Evolutionary conservation across 371 early-diverging fungal species (phyloP).

Genomic region (Actinomucor elegans): DNA sequence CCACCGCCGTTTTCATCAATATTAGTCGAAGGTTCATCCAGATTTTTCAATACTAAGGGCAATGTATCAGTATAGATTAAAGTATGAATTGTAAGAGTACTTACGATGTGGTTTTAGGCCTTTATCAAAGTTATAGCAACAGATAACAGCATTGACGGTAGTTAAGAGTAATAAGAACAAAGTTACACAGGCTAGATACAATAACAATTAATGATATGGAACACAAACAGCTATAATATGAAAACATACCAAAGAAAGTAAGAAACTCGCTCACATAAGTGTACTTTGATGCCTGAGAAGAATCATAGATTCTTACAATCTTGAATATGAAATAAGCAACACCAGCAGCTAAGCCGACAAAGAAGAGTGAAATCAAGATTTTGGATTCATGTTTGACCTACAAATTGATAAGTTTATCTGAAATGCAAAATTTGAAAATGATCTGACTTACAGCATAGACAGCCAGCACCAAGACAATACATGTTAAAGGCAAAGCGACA

Average conservation of each 20-base stretch:
- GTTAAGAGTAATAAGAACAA: constrained; percentile 67
- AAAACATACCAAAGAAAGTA: constrained; percentile 79
- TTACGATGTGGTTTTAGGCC: constrained; percentile 70
- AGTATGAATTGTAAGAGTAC: neutral
- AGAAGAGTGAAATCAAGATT: constrained; percentile 63
- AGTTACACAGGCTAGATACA: constrained; percentile 58
- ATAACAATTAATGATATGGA: neutral
- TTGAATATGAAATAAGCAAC: constrained; percentile 88
- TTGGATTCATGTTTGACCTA: constrained; percentile 51
- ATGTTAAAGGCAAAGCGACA: constrained; percentile 74
- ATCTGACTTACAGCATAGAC: constrained; percentile 67
- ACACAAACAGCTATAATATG: neutral
- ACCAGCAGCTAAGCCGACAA: constrained; percentile 69
- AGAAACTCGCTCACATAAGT: constrained; percentile 67
- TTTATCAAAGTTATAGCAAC: constrained; percentile 81
- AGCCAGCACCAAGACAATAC: constrained; percentile 72
- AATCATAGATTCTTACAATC: constrained; percentile 72
- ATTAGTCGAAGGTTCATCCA: constrained; percentile 3
- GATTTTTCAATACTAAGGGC: constrained; percentile 4
- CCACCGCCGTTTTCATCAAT: constrained; percentile 8
- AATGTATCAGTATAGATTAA: too few relatives aligned
- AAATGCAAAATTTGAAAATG: neutral
- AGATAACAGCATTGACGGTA: constrained; percentile 66
- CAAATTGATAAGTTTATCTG: neutral
- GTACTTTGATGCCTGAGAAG: constrained; percentile 60